Base-by-base conservation (phyloP, 2,329 filamentous ascomycete species). In the Ascochyta clinopodiicola region DNA sequence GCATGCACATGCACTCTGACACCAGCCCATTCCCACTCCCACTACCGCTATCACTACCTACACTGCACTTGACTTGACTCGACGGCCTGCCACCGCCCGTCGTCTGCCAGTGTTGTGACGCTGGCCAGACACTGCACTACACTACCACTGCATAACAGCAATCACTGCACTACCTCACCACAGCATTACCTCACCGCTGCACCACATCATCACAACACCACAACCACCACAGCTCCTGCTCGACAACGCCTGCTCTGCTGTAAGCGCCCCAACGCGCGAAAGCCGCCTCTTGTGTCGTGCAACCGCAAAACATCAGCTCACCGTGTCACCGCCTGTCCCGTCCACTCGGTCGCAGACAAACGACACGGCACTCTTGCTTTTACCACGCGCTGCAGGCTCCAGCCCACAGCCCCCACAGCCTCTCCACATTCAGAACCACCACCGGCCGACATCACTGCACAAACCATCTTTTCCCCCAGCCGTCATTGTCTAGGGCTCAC, bases 201-300 rank as follows among this genome's bases (percentile, higher is more conserved):
- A 17, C 17, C 17, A 17, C 17, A 17, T 17, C 17, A 17, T 17
- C 17, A 17, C 17, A 24, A 24, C 22, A 24, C 22, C 22, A 24
- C 22, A 24, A 24, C 22, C 22, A 32, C 45, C 12, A 13, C 6
- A 42, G 40, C 36, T 34, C 44, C 55, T 49, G 36, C 22, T 37
- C 45, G 29, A 13, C 6, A 42, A 46, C 36, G 38, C 44, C 55
- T 49, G 36, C 22, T 24, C 22, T 24, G 22, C 49, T 36, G 37
- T 55, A 64, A 63, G 59, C 62, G 61, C 61, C 52, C 61, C 52
- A 64, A 63, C 60, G 47, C 59, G 61, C 61, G 56, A 64, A 63
- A 61, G 49, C 59, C 59, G 59, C 60, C 63, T 50, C 17, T 56
- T 53, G 55, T 56, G 53, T 57, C 51, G 60, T 66, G 54, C 45